A percentile compares a stretch with the other conserved stretches of the same genome.
phyloP scores from a whole-genome alignment of 106 monocot genomes.

The Dendrobium nobile region DNA sequence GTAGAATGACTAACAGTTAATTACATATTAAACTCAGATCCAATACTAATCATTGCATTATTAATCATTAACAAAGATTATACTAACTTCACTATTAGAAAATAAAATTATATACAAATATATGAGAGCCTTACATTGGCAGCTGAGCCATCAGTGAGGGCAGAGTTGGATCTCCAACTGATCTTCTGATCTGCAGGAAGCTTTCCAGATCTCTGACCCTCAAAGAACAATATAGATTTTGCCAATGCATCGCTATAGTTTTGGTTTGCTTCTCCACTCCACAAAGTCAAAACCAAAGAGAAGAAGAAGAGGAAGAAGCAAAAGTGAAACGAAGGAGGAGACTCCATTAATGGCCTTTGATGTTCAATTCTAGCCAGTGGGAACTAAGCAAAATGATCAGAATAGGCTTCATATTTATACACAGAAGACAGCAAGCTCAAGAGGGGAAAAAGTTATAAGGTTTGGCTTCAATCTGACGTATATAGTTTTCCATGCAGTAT shows the following conservation, averaged over 20 bases:
- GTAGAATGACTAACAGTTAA: no score
- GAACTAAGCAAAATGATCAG: neutral
- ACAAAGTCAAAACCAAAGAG: neutral
- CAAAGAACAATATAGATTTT: slow-evolving; percentile 50
- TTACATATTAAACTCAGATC: no score
- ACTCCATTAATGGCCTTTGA: slow-evolving; percentile 6
- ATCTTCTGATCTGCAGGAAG: slow-evolving; percentile 29
- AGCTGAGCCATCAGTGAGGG: slow-evolving; percentile 36
- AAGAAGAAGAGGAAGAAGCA: neutral
- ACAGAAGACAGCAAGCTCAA: neutral
- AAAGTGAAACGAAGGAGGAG: neutral
- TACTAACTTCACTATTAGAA: no score
- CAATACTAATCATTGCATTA: no score
- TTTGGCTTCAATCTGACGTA: no score
- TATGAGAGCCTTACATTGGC: slow-evolving; percentile 20
- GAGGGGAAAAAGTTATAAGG: no score
- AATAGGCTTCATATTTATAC: neutral
- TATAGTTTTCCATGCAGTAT: no score
- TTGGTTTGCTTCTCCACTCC: slow-evolving; percentile 1
- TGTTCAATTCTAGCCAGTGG: neutral
- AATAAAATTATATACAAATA: no score
- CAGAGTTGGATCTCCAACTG: slow-evolving; percentile 39
- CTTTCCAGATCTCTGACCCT: slow-evolving; percentile 53
- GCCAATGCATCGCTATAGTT: slow-evolving; percentile 37
- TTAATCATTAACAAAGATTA: no score